phyloP scores from a whole-genome alignment of 768 basidiomycete genomes.

The Postia placenta region DNA sequence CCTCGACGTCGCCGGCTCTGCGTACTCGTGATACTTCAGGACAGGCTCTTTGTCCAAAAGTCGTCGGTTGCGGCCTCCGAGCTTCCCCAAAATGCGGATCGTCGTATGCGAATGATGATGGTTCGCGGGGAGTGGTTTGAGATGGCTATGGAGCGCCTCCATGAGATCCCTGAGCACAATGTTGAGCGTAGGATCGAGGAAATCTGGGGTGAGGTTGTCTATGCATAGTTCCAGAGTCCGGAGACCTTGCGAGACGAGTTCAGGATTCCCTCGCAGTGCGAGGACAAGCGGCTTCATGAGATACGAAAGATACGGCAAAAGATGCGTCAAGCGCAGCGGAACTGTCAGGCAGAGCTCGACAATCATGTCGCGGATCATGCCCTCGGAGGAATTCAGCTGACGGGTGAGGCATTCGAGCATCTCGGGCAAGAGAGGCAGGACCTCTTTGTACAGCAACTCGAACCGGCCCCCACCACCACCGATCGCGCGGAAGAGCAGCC shows the following conservation, averaged over 20 bases:
- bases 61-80: conserved; percentile 90
- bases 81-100: conserved; percentile 91
- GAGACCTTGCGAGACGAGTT: conserved; percentile 91
- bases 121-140: conserved; percentile 84
- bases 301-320: conserved; percentile 90
- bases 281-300: conserved; percentile 95
- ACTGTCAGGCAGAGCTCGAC: conserved; percentile 97
- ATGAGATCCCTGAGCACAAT: conserved; percentile 91
- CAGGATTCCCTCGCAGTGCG: conserved; percentile 79
- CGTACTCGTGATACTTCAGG: conserved; percentile 64
- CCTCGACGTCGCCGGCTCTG: conserved; percentile 61
- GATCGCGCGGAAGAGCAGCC: conserved; percentile 89
- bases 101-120: conserved; percentile 92
- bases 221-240: conserved; percentile 98
- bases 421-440: conserved; percentile 91
- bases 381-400: conserved; percentile 80
- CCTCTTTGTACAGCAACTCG: conserved; percentile 92
- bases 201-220: conserved; percentile 96
- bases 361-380: conserved; percentile 83
- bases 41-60: conserved; percentile 76
- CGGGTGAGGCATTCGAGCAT: conserved; percentile 94
- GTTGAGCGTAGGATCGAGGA: conserved; percentile 92
- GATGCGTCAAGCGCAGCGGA: conserved; percentile 89
- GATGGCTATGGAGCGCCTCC: conserved; percentile 86
- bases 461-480: conserved; percentile 90